A percentile compares a stretch with the other conserved stretches of the same genome.
Evolutionary conservation across 2,329 filamentous ascomycete species (phyloP).

Genomic region (Cryphonectria naterciae): DNA sequence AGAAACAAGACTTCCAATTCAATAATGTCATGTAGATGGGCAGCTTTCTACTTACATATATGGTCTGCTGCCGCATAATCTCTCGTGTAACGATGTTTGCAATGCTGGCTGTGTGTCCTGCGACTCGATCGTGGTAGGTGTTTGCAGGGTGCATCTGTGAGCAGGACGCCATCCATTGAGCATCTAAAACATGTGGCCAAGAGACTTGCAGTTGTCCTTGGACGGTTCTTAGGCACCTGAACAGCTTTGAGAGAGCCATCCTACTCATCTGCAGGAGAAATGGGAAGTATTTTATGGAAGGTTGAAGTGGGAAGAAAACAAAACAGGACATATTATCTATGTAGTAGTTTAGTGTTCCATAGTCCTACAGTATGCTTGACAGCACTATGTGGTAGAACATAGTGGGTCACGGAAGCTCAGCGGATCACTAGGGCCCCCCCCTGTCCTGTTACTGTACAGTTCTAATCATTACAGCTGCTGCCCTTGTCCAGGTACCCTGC

Average conservation of each 20-base stretch:
- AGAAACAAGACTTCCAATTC: no score
- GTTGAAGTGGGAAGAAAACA: neutral
- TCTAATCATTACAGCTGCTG: neutral
- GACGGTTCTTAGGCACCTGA: no score
- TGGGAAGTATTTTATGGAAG: neutral
- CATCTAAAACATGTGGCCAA: neutral
- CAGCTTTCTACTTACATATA: neutral
- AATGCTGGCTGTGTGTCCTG: no score
- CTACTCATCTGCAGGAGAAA: neutral
- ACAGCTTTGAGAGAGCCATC: no score
- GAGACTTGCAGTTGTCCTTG: no score
- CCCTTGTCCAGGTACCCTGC: conserved; percentile 4
- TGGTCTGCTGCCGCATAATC: no score
- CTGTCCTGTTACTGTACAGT: neutral
- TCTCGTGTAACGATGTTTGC: no score
- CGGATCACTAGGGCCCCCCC: neutral
- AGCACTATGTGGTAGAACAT: neutral
- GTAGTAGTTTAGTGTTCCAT: neutral
- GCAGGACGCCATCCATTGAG: neutral
- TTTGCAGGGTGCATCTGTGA: neutral
- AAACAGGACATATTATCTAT: neutral
- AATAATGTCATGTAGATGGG: neutral
- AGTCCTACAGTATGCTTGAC: neutral
- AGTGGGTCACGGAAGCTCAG: neutral
- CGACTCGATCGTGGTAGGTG: no score